A percentile compares a stretch with the other conserved stretches of the same genome.
These are phyloP conservation scores for Dianthus caryophyllus DNA, from an alignment of 148 eudicot genomes.

Conservation along the genomic window DNA sequence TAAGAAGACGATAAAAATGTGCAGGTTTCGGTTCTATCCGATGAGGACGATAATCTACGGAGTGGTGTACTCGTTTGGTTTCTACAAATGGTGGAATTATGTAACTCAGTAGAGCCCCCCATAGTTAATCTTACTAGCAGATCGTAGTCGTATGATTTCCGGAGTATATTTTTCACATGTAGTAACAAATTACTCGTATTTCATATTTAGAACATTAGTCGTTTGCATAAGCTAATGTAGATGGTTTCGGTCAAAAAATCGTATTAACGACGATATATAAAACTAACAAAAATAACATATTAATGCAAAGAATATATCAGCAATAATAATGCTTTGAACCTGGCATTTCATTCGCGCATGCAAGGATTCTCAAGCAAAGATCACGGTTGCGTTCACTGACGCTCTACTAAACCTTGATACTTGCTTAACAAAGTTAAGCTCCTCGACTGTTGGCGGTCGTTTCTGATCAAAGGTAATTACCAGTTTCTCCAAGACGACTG, in stretches of 20 bases:
- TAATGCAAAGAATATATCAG: too few species aligned
- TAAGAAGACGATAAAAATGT: not conserved
- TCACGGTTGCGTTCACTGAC: too few species aligned
- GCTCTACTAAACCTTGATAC: too few species aligned
- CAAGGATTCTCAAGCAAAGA: too few species aligned
- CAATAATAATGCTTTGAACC: too few species aligned
- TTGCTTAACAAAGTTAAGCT: too few species aligned
- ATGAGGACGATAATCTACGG: slow-evolving; percentile 48
- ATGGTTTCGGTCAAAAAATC: not conserved
- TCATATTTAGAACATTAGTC: not conserved
- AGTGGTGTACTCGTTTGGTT: slow-evolving; percentile 41
- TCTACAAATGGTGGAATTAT: slow-evolving; percentile 75
- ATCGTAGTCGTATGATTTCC: not conserved
- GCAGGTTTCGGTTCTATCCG: slow-evolving; percentile 72
- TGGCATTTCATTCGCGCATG: too few species aligned
- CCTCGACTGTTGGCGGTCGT: too few species aligned
- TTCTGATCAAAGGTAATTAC: too few species aligned
- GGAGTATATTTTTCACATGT: not conserved
- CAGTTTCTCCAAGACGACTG: too few species aligned
- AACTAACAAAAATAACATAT: too few species aligned
- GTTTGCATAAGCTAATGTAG: not conserved
- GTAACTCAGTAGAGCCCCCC: slow-evolving; percentile 32
- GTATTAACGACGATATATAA: too few species aligned
- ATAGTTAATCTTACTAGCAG: not conserved
- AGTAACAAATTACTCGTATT: not conserved